These are phyloP conservation scores for Erysimum cheiri DNA, from an alignment of 441 rosid species.

Conservation along the genomic window DNA sequence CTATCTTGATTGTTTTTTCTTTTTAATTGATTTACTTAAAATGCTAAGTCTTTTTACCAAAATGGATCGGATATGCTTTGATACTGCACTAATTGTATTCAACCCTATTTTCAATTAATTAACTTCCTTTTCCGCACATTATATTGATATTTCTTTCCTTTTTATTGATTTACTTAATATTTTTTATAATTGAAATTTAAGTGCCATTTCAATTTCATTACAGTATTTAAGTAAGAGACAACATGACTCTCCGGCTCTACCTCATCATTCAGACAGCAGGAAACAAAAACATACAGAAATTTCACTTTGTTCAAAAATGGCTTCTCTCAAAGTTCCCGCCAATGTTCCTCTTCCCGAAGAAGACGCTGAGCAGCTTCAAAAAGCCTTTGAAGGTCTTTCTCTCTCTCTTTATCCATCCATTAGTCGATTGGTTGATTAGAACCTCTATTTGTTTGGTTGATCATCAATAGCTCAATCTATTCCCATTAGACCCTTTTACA, in stretches of 20 bases:
- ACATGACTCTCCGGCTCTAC: conserved; percentile 17
- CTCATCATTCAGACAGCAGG: conserved; percentile 11
- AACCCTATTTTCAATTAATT: background rate
- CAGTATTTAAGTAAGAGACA: conserved; percentile 12
- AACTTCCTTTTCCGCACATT: background rate
- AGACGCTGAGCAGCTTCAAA: conserved; percentile 88
- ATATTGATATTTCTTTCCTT: background rate
- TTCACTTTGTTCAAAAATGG: conserved; percentile 46
- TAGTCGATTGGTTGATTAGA: background rate
- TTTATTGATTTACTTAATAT: background rate
- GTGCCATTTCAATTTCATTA: background rate
- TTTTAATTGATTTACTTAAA: conserved; percentile 1
- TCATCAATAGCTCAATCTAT: background rate
- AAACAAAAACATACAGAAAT: background rate
- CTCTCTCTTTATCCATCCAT: background rate
- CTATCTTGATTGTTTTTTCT: background rate
- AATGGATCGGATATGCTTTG: background rate
- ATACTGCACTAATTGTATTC: background rate
- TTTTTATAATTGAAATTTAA: background rate
- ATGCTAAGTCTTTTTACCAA: conserved; percentile 9
- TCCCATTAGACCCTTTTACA: background rate
- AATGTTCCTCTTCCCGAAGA: conserved; percentile 74
- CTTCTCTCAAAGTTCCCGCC: conserved; percentile 65
- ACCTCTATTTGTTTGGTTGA: background rate
- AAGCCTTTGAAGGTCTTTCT: conserved; percentile 71